These are phyloP conservation scores for Lachancea meyersii DNA, from an alignment of 805 yeast genomes.

Conservation along the genomic window DNA sequence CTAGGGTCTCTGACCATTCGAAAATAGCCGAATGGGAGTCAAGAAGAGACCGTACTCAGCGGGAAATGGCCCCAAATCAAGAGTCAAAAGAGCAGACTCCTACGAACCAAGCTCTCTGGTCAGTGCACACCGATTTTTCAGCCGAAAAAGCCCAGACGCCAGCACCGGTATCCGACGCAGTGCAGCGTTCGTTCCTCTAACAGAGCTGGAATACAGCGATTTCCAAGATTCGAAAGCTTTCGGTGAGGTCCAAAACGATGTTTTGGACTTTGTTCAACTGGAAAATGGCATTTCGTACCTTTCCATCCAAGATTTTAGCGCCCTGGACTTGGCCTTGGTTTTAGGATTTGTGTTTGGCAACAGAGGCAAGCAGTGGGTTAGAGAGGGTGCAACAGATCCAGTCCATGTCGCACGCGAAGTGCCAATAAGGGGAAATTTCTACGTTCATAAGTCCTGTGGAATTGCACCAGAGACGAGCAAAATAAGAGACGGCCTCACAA, in stretches of 20 bases:
- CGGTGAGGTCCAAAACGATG: not conserved
- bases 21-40: conserved; percentile 14
- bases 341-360: conserved; percentile 4
- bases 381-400: not conserved
- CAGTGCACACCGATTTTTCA: not conserved
- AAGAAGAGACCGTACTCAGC: conserved; percentile 14
- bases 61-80: conserved; percentile 5
- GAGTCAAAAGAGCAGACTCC: not conserved
- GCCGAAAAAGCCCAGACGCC: not conserved
- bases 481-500: not conserved
- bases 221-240: not conserved
- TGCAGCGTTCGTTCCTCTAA: not conserved
- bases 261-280: not conserved
- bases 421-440: conserved; percentile 8
- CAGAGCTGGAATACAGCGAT: not conserved
- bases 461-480: not conserved
- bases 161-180: not conserved
- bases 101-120: not conserved
- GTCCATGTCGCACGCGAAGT: not conserved
- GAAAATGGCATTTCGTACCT: conserved; percentile 1
- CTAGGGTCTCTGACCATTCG: too few relatives aligned
- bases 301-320: conserved; percentile 1
- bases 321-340: conserved; percentile 2
- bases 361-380: conserved; percentile 3
- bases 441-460: conserved; percentile 4